Conservation (phyloP, 495 filamentous ascomycete species). For the Penicillium salamii region DNA sequence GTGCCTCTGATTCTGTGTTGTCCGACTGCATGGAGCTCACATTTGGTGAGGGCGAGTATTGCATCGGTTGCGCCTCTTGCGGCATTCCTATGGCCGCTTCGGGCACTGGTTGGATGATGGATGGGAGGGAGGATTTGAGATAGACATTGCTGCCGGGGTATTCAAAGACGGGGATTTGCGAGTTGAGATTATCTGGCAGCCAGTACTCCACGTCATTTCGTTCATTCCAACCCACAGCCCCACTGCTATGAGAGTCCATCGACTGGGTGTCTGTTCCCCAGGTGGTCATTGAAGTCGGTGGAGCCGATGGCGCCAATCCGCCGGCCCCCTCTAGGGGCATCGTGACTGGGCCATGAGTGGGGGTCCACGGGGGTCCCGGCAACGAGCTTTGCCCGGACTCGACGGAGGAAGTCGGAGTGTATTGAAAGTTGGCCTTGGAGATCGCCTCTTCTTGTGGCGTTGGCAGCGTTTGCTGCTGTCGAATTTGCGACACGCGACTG, state of each 20-base stretch:
- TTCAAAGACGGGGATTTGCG: constrained; percentile 35
- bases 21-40: constrained; percentile 18
- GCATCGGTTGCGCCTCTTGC: constrained; percentile 18
- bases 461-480: constrained; percentile 35
- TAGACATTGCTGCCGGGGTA: constrained; percentile 41
- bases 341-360: constrained; percentile 18
- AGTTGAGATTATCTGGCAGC: constrained; percentile 38
- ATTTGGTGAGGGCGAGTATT: constrained; percentile 15
- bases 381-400: constrained; percentile 20
- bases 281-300: constrained; percentile 16
- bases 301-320: constrained; percentile 16
- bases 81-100: constrained; percentile 23
- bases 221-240: constrained; percentile 31
- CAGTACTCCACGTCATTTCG: constrained; percentile 37
- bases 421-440: constrained; percentile 20
- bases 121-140: constrained; percentile 38
- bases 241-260: constrained; percentile 22
- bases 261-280: constrained; percentile 25
- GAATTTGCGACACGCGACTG: constrained; percentile 42
- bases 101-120: constrained; percentile 33
- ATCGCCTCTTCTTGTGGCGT: constrained; percentile 9
- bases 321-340: constrained; percentile 22
- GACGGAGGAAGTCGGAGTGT: constrained; percentile 16
- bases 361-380: constrained; percentile 20
- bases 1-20: constrained; percentile 16